Evolutionary conservation across 768 basidiomycete species (phyloP).

Genomic region (Phanerodontia chrysosporium): DNA sequence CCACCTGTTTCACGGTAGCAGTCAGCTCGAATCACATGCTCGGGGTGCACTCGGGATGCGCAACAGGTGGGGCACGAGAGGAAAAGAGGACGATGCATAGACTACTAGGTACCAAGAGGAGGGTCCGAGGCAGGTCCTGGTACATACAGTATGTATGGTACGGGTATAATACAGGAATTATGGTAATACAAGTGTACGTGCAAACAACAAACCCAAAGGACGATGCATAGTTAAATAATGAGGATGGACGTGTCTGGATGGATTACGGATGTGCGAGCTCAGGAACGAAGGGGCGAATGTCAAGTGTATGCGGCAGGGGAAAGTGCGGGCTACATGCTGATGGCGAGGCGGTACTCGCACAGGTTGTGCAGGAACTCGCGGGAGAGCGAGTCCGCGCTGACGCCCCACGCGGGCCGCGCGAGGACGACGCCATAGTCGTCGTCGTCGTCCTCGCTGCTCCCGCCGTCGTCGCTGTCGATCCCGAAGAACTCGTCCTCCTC

Average conservation of each 20-base stretch:
- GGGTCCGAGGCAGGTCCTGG: neutral
- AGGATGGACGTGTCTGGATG: neutral
- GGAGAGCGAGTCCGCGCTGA: constrained; percentile 2
- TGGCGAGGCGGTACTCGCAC: neutral
- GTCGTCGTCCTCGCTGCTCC: constrained; percentile 10
- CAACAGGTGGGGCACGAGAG: neutral
- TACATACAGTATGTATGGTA: neutral
- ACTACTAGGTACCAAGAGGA: neutral
- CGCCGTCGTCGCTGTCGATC: constrained; percentile 1
- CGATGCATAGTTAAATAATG: neutral
- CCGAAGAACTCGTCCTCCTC: constrained; percentile 11
- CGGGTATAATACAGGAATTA: neutral
- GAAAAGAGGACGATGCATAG: neutral
- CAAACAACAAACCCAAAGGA: neutral
- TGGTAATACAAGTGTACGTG: neutral
- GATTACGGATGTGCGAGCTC: neutral
- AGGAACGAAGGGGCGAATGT: neutral
- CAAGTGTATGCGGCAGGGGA: neutral
- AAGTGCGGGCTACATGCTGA: neutral
- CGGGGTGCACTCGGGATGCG: no score
- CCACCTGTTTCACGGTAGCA: no score
- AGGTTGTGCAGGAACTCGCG: neutral
- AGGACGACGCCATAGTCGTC: constrained; percentile 10
- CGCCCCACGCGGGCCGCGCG: neutral
- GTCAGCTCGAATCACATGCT: no score